Percentiles rank a stretch among this genome's conserved stretches.
These are phyloP conservation scores for Ulmus americana DNA, from an alignment of 331 rosid genomes.

Conservation along the genomic window DNA sequence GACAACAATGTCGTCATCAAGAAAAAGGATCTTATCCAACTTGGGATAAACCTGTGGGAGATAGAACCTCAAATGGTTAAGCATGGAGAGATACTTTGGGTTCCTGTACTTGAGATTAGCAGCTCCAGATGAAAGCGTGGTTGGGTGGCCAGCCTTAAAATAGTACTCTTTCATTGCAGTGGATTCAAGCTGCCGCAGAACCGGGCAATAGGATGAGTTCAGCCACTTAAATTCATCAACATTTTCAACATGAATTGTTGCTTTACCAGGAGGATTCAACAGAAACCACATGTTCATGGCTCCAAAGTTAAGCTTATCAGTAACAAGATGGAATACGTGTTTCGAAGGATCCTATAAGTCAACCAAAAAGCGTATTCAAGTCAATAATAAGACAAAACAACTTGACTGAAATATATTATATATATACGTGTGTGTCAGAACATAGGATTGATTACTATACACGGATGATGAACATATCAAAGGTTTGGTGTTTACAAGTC, in stretches of 20 bases:
- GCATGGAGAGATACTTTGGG: conserved; percentile 97
- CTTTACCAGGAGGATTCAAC: conserved; percentile 89
- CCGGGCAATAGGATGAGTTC: conserved; percentile 91
- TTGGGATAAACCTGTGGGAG: conserved; percentile 93
- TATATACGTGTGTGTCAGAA: not conserved
- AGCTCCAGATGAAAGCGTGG: conserved; percentile 62
- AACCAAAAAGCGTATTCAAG: conserved; percentile 24
- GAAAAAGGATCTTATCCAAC: conserved; percentile 84
- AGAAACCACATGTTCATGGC: conserved; percentile 99
- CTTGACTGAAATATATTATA: conserved; percentile 7
- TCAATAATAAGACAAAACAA: conserved; percentile 14
- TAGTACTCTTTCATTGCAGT: conserved; percentile 89
- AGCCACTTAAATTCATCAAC: conserved; percentile 93
- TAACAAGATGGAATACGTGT: conserved; percentile 90
- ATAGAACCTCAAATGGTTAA: conserved; percentile 91
- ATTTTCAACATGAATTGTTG: conserved; percentile 83
- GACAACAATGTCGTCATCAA: conserved; percentile 93
- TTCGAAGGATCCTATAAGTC: conserved; percentile 77
- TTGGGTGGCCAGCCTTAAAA: conserved; percentile 86
- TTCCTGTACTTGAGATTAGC: conserved; percentile 92
- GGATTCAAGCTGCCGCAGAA: conserved; percentile 88
- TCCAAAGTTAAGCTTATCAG: conserved; percentile 91
- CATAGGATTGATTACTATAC: not conserved
- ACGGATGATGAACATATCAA: conserved; percentile 4
- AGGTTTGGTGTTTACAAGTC: no score